phyloP scores from a whole-genome alignment of 192 early-diverging fungal genomes.

The Funneliformis mosseae region DNA sequence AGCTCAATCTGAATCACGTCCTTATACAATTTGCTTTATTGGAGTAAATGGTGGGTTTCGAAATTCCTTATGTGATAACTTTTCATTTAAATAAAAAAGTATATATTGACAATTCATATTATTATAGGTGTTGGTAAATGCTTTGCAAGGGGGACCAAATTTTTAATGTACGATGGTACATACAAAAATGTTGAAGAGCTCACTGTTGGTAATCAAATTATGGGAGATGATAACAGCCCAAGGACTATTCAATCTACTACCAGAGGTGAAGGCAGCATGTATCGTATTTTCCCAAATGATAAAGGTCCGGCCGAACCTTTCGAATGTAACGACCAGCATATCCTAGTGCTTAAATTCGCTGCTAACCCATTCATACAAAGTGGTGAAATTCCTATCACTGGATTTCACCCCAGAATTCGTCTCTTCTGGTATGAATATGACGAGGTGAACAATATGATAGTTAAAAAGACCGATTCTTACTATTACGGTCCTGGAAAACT shows the following conservation, averaged over 20 bases:
- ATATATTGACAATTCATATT: neutral
- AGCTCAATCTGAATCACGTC: conserved; percentile 65
- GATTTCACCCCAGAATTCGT: neutral
- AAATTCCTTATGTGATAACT: neutral
- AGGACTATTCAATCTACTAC: conserved; percentile 49
- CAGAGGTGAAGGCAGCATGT: conserved; percentile 47
- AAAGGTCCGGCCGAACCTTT: conserved; percentile 42
- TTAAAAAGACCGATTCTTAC: neutral
- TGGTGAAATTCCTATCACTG: neutral
- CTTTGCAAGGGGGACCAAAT: neutral
- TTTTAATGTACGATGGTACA: neutral
- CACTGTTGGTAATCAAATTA: conserved; percentile 41
- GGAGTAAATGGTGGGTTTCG: conserved; percentile 89
- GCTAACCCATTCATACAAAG: neutral
- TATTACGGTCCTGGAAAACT: neutral
- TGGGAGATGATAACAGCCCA: conserved; percentile 54
- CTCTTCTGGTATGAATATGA: conserved; percentile 13
- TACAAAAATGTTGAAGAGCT: conserved; percentile 41
- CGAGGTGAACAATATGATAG: neutral
- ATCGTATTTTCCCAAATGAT: conserved; percentile 42
- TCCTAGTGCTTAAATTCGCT: conserved; percentile 47
- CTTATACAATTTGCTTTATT: conserved; percentile 90
- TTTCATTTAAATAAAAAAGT: neutral
- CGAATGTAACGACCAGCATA: conserved; percentile 56
- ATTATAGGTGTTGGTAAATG: conserved; percentile 20